Base-by-base conservation (phyloP, 148 eudicot genomes). In the Chenopodium quinoa region DNA sequence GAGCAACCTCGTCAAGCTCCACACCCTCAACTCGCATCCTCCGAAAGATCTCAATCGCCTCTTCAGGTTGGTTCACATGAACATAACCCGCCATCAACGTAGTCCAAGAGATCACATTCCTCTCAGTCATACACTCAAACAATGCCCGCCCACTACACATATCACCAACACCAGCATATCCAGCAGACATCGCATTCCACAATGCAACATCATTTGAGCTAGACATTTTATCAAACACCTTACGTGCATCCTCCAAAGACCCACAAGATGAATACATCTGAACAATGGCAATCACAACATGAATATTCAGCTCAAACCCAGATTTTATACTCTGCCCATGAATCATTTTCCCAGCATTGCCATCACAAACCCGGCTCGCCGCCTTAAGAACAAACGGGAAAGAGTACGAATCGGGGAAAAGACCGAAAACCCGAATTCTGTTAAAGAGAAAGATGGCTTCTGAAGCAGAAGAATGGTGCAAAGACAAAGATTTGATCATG, bases 31-130 rank as follows among this genome's bases (percentile, higher is more conserved):
- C 68, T 76, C 76, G 86, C 92, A 91, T 88, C 75, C 83, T 83
- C 17, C 47, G 71, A 74, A 91, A 91, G 14, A 86, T 16, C 47
- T 44, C 56, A 66, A 91, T 77, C 9, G 94, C 94, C 20, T 91
- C 88, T 3, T 34, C 62, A 0, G 88, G 87, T 67, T 76, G 81
- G 37, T 75, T 83, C 46, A 70, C 80, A 25, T 85, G 92, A 76
- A 79, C 88, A 79, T 88, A 94, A 16, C 92, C 92, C 1, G 91
- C 81, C 77, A 94, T 89, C 75, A 92, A 50, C 62, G 90, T 82
- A 63, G 98, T 92, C 96, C 98, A 93, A 58, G 94, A 91, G 80
- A 92, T 85, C 81, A 92, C 92, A 90, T 90, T 90, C 81, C 82
- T 92, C 37, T 46, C 65, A 22, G 89, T 87, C 91, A 88, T 90